phyloP scores from a whole-genome alignment of 2,329 filamentous ascomycete genomes.

The Truncatella angustata region DNA sequence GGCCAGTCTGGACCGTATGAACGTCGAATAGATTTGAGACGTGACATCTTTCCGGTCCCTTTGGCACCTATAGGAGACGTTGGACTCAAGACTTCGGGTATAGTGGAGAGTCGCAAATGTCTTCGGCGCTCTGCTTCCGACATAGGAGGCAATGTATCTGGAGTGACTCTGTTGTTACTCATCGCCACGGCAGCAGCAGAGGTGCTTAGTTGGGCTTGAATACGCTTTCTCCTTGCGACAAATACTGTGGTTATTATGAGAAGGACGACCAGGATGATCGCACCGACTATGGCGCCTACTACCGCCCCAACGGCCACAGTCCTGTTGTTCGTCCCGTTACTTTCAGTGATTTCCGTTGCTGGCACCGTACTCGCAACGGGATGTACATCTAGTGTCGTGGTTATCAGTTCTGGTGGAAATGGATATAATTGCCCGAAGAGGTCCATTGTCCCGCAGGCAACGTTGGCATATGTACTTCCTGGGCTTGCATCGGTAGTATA shows the following conservation, averaged over 20 bases:
- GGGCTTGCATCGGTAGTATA: slow-evolving; percentile 19
- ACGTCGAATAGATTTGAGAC: slow-evolving; percentile 14
- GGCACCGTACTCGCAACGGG: background rate
- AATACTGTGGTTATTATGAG: slow-evolving; percentile 13
- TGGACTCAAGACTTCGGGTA: slow-evolving; percentile 4
- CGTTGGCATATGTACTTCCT: slow-evolving; percentile 21
- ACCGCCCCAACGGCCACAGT: slow-evolving; percentile 17
- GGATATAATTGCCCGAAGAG: slow-evolving; percentile 25
- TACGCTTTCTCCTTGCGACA: slow-evolving; percentile 13
- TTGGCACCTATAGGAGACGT: background rate
- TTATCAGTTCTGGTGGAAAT: slow-evolving; percentile 22
- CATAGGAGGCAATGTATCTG: background rate
- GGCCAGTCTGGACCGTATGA: slow-evolving; percentile 25
- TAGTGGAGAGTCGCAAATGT: slow-evolving; percentile 10
- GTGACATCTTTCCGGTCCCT: slow-evolving; percentile 1
- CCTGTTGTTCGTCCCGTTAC: background rate
- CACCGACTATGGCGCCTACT: slow-evolving; percentile 19
- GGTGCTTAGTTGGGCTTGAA: background rate
- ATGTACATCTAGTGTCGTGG: slow-evolving; percentile 12
- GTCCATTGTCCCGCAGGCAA: slow-evolving; percentile 22
- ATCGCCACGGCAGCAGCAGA: background rate
- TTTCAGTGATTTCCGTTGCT: background rate
- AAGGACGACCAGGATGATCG: slow-evolving; percentile 17
- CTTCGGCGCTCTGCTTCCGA: slow-evolving; percentile 3
- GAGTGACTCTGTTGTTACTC: background rate